These are phyloP conservation scores for Herpotrichia juniperi DNA, from an alignment of 2,329 filamentous ascomycete genomes.

Conservation along the genomic window DNA sequence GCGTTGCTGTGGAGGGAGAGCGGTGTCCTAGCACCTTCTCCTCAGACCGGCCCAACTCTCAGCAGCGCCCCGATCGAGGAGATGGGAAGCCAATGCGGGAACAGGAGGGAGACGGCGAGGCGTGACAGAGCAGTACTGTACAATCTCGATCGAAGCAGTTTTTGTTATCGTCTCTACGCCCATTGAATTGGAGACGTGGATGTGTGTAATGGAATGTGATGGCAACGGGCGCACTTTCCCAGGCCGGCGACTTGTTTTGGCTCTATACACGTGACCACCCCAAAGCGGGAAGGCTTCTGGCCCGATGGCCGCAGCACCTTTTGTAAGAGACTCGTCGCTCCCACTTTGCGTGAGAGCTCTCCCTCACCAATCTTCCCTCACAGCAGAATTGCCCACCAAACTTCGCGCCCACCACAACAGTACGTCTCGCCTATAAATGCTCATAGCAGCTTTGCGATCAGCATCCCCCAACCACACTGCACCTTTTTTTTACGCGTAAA, in stretches of 20 bases:
- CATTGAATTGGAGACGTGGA: too few species aligned
- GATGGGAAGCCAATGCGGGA: too few species aligned
- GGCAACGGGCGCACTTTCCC: background rate
- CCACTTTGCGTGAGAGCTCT: background rate
- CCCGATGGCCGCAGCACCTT: background rate
- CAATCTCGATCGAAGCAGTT: too few species aligned
- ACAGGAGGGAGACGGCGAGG: too few species aligned
- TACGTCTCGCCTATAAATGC: conserved; percentile 33
- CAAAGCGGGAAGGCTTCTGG: background rate
- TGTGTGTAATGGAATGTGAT: background rate
- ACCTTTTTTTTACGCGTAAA: conserved; percentile 38
- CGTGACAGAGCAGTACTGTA: too few species aligned
- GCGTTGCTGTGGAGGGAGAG: conserved; percentile 13
- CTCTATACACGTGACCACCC: background rate
- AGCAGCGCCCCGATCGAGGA: too few species aligned
- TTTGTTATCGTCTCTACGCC: too few species aligned
- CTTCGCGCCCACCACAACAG: conserved; percentile 29
- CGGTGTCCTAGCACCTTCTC: background rate
- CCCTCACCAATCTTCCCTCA: conserved; percentile 17
- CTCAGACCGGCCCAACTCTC: too few species aligned
- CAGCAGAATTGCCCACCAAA: conserved; percentile 16
- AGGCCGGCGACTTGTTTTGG: background rate
- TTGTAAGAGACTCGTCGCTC: conserved; percentile 4
- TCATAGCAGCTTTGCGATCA: conserved; percentile 6
- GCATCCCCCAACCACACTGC: conserved; percentile 21